These are phyloP conservation scores for Bacidia rubella DNA, from an alignment of 495 filamentous ascomycete genomes.

Conservation along the genomic window DNA sequence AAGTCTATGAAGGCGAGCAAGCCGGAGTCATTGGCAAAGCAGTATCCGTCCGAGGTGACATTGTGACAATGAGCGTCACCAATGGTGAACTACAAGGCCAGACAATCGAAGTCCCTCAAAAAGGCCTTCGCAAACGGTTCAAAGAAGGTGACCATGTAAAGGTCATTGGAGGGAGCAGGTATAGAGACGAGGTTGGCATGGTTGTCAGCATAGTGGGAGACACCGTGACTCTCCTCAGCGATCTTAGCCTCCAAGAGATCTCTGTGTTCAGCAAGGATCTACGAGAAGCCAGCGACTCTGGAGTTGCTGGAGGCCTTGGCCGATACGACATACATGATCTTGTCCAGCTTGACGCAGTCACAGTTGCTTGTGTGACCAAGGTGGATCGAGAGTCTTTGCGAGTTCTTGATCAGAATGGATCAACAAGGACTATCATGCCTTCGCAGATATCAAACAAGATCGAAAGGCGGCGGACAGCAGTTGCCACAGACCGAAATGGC, in stretches of 20 bases:
- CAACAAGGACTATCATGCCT: constrained; percentile 66
- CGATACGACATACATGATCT: constrained; percentile 87
- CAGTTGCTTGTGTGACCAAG: constrained; percentile 85
- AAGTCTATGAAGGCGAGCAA: constrained; percentile 94
- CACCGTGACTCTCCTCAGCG: constrained; percentile 78
- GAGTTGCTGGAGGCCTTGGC: constrained; percentile 60
- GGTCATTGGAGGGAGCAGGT: constrained; percentile 90
- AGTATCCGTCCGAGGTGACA: constrained; percentile 75
- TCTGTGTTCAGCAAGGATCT: constrained; percentile 98
- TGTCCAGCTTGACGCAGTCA: constrained; percentile 83
- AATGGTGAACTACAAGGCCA: constrained; percentile 74
- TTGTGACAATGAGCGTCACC: constrained; percentile 78
- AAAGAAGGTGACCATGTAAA: constrained; percentile 93
- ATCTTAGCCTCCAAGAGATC: constrained; percentile 82
- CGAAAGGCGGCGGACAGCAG: constrained; percentile 60
- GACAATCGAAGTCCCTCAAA: constrained; percentile 81
- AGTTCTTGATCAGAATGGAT: constrained; percentile 81
- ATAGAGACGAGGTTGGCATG: constrained; percentile 89
- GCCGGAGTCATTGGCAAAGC: constrained; percentile 78
- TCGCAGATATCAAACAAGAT: constrained; percentile 85
- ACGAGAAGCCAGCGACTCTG: constrained; percentile 80
- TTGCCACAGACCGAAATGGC: constrained; percentile 85
- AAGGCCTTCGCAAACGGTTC: constrained; percentile 88
- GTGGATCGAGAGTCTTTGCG: constrained; percentile 86
- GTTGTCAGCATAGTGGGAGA: constrained; percentile 86